Percentiles rank a stretch among this genome's conserved stretches.
phyloP scores from a whole-genome alignment of 2,329 filamentous ascomycete species.

The Pestalotiopsis sp. region DNA sequence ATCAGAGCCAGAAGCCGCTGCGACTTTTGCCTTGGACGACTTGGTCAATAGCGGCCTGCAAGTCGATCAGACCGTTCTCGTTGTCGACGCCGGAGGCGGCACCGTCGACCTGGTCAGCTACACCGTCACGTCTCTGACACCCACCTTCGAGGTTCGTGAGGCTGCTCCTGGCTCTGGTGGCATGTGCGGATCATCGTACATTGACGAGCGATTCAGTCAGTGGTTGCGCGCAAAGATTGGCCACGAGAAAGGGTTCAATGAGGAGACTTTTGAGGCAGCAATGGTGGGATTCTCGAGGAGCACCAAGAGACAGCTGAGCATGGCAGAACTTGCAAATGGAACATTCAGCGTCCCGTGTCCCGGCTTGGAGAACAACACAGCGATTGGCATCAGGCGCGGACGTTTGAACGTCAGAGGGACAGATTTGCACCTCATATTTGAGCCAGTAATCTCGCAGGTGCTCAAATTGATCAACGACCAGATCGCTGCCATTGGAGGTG shows the following conservation, averaged over 20 bases:
- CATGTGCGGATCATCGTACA: constrained; percentile 50
- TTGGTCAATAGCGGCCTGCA: constrained; percentile 42
- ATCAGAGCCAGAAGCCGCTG: constrained; percentile 56
- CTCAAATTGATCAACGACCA: constrained; percentile 45
- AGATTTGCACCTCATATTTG: constrained; percentile 44
- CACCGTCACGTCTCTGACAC: constrained; percentile 43
- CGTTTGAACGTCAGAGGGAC: constrained; percentile 37
- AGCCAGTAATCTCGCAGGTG: constrained; percentile 44
- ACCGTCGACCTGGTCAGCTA: constrained; percentile 33
- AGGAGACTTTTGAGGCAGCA: constrained; percentile 40
- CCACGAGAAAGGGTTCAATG: constrained; percentile 41
- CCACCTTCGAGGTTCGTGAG: constrained; percentile 48
- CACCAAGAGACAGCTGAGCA: constrained; percentile 38
- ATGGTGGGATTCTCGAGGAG: constrained; percentile 45
- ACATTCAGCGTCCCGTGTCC: constrained; percentile 35
- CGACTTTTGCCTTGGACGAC: constrained; percentile 48
- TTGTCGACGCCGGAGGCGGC: constrained; percentile 57
- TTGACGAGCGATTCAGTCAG: constrained; percentile 49
- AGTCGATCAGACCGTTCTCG: constrained; percentile 49
- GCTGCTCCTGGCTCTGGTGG: constrained; percentile 50
- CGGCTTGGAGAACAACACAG: constrained; percentile 38
- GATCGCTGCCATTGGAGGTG: constrained; percentile 40
- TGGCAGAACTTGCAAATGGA: constrained; percentile 34
- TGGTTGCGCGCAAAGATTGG: constrained; percentile 45
- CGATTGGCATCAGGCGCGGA: constrained; percentile 34